Conservation (phyloP, 352 stramenopile genomes). For the Peronosclerospora sorghi region DNA sequence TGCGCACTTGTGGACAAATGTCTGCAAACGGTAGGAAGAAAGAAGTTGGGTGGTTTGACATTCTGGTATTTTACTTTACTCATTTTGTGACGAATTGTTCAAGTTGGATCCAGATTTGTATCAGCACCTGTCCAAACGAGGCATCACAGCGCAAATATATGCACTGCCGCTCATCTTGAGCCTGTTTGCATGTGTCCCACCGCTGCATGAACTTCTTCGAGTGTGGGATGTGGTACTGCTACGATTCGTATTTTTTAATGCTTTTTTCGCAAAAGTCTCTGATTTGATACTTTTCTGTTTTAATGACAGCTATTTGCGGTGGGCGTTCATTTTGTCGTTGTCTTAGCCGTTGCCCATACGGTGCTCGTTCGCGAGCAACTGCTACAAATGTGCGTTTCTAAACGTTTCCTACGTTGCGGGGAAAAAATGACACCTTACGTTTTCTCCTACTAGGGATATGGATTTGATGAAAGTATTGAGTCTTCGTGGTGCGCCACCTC, state of each 20-base stretch:
- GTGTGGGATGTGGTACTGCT: constrained; percentile 90
- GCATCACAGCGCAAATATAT: constrained; percentile 81
- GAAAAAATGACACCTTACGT: too few species aligned
- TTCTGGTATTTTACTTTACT: too few species aligned
- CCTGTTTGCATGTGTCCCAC: constrained; percentile 84
- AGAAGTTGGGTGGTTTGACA: too few species aligned
- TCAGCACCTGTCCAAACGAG: constrained; percentile 54
- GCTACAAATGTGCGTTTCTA: too few species aligned
- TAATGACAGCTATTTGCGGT: constrained; percentile 75
- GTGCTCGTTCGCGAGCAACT: too few species aligned
- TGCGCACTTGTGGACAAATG: constrained; percentile 79
- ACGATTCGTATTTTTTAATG: constrained; percentile 1
- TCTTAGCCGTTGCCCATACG: constrained; percentile 82
- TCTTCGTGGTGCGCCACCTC: too few species aligned
- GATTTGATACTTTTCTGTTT: background rate
- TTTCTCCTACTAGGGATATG: too few species aligned
- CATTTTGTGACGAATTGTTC: background rate
- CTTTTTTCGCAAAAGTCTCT: background rate
- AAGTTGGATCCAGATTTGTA: constrained; percentile 77
- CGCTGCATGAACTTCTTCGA: constrained; percentile 76
- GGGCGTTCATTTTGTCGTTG: constrained; percentile 86
- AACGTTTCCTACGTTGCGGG: too few species aligned
- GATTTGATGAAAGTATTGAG: too few species aligned
- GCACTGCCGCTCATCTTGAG: constrained; percentile 83
- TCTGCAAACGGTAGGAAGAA: constrained; percentile 51